Evolutionary conservation across 805 yeast species (phyloP).

Genomic region (Pichia membranifaciens): DNA sequence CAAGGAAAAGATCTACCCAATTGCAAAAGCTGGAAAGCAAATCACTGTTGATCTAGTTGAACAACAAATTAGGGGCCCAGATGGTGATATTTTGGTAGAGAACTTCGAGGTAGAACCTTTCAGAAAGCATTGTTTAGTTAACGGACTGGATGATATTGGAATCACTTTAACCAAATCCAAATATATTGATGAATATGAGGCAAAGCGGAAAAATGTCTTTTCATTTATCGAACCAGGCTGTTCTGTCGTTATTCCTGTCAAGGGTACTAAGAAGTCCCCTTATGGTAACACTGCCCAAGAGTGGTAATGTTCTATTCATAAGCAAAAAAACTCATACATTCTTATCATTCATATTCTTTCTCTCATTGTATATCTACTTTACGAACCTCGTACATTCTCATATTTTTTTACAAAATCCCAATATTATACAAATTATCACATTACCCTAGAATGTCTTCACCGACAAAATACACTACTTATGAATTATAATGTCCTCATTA

Average conservation of each 20-base stretch:
- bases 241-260: constrained; percentile 49
- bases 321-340: not conserved
- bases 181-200: constrained; percentile 68
- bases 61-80: constrained; percentile 65
- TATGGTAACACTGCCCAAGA: constrained; percentile 68
- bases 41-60: constrained; percentile 80
- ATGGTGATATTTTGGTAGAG: constrained; percentile 70
- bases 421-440: not conserved
- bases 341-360: not conserved
- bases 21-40: constrained; percentile 66
- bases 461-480: constrained; percentile 17
- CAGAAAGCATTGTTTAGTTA: constrained; percentile 90
- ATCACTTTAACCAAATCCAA: constrained; percentile 87
- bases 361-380: not conserved
- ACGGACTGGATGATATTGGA: constrained; percentile 96
- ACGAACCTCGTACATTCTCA: too few species aligned
- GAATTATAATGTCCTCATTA: constrained; percentile 34
- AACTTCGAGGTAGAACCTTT: constrained; percentile 84
- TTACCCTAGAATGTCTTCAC: not conserved
- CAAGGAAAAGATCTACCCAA: constrained; percentile 63
- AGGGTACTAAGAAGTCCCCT: constrained; percentile 61
- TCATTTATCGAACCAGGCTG: constrained; percentile 94
- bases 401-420: not conserved
- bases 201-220: constrained; percentile 66
- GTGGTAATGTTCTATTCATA: constrained; percentile 41